Percentiles rank a stretch among this genome's conserved stretches.
These are phyloP conservation scores for Corylus avellana DNA, from an alignment of 306 rosid species.

Conservation along the genomic window DNA sequence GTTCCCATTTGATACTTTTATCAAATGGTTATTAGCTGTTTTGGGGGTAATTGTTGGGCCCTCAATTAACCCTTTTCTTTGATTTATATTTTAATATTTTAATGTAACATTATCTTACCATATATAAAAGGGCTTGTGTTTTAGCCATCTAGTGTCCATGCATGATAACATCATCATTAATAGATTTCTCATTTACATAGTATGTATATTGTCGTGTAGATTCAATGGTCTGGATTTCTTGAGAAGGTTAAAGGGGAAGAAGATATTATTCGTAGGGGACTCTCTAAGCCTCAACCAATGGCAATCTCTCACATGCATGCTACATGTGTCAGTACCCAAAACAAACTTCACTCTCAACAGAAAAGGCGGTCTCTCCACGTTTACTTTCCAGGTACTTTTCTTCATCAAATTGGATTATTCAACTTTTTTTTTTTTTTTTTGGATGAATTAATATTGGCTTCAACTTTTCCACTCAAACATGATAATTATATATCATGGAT, in stretches of 20 bases:
- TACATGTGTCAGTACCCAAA: constrained; percentile 41
- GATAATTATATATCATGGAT: no score
- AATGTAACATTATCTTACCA: no score
- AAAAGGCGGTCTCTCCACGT: constrained; percentile 25
- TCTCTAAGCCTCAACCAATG: constrained; percentile 53
- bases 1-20: no score
- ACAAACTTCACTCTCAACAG: constrained; percentile 34
- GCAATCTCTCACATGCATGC: constrained; percentile 52
- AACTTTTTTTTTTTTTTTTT: no score
- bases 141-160: background rate
- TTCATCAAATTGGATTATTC: no score
- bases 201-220: constrained; percentile 16
- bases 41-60: no score
- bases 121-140: no score
- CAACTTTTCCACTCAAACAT: no score
- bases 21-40: no score
- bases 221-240: constrained; percentile 34
- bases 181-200: background rate
- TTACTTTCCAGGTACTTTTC: constrained; percentile 26
- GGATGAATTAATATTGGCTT: no score
- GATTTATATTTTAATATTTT: no score
- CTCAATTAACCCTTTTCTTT: no score
- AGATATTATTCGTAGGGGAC: constrained; percentile 50
- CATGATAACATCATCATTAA: background rate
- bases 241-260: constrained; percentile 42